Conservation (phyloP, 1,284 basidiomycete genomes). For the Ustilago tritici region DNA sequence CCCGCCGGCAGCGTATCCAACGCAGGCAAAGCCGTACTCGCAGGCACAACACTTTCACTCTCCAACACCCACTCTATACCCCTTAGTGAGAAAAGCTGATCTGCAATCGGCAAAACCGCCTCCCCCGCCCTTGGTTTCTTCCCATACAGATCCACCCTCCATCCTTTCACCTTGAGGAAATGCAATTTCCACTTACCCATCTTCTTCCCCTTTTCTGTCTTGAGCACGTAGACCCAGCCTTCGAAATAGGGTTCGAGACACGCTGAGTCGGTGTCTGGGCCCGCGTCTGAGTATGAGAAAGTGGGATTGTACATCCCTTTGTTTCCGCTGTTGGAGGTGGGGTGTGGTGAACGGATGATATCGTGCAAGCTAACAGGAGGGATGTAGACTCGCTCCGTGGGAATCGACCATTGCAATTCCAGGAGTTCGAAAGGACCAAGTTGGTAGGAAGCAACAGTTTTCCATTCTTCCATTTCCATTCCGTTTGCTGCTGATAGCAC, state of each 20-base stretch:
- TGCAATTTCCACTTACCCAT: slow-evolving; percentile 60
- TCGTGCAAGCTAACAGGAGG: slow-evolving; percentile 23
- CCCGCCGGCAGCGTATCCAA: slow-evolving; percentile 28
- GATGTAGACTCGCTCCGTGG: slow-evolving; percentile 51
- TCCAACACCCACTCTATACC: slow-evolving; percentile 42
- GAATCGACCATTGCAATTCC: slow-evolving; percentile 52
- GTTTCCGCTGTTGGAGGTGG: not conserved
- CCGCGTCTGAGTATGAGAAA: slow-evolving; percentile 16
- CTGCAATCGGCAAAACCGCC: slow-evolving; percentile 20
- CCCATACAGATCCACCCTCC: slow-evolving; percentile 48
- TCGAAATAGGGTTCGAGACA: slow-evolving; percentile 58
- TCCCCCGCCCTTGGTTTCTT: slow-evolving; percentile 44
- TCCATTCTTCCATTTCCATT: slow-evolving; percentile 56
- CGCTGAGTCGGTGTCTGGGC: slow-evolving; percentile 14
- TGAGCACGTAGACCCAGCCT: slow-evolving; percentile 59
- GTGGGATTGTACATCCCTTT: slow-evolving; percentile 4
- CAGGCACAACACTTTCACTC: slow-evolving; percentile 10
- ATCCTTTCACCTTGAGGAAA: slow-evolving; percentile 50
- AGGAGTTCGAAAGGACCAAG: slow-evolving; percentile 58
- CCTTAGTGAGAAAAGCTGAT: slow-evolving; percentile 36
- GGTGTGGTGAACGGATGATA: slow-evolving; percentile 3
- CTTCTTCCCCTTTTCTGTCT: slow-evolving; percentile 31
- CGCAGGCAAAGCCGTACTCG: slow-evolving; percentile 34
- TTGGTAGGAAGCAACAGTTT: slow-evolving; percentile 46
- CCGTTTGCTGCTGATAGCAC: slow-evolving; percentile 55